Evolutionary conservation across 2,329 filamentous ascomycete genomes (phyloP), one percentile per base, ranked within the genome.

Genomic region (Aureobasidium vineae): DNA sequence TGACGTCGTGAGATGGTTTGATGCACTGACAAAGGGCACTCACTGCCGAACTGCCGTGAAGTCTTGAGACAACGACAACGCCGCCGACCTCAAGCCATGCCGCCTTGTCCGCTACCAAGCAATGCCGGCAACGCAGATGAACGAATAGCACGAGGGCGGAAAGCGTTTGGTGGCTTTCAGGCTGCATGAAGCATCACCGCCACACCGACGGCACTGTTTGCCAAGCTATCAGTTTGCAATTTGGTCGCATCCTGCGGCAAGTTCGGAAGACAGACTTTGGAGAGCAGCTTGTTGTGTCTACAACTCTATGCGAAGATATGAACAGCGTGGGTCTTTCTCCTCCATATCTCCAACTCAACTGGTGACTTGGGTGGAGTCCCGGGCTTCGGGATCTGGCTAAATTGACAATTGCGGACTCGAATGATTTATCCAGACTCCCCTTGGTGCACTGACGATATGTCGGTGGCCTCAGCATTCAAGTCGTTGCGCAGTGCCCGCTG

Each of bases 311-410:
- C 16, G 40, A 28, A 47, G 41, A 11, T 7, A 11, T 36, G 11
- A 19, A 47, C 19, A 31, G 36, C 36, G 56, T 47, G 56, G 56
- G 41, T 47, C 41, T 28, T 36, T 5, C 28, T 11, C 23, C 45
- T 53, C 50, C 50, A 53, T 31, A 19, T 57, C 53, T 57, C 26
- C 54, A 43, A 41, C 56, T 15, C 40, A 41, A 47, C 41, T 15
- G 21, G 36, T 28, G 52, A 41, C 50, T 19, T 40, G 15, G 11
- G 52, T 45, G 56, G 56, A 33, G 16, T 15, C 19, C 26, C 57
- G 57, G 26, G 59, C 21, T 40, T 50, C 59, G 59, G 59, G n/a
- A 50, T 23, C 45, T 63, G 59, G 59, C 59, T 63, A 63, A 63
- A 63, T 63, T 11, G 59, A 38, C 43, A 38, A 23, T 40, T 50